Conservation (phyloP, 2,329 filamentous ascomycete genomes). For the Teratosphaeria gauchensis region DNA sequence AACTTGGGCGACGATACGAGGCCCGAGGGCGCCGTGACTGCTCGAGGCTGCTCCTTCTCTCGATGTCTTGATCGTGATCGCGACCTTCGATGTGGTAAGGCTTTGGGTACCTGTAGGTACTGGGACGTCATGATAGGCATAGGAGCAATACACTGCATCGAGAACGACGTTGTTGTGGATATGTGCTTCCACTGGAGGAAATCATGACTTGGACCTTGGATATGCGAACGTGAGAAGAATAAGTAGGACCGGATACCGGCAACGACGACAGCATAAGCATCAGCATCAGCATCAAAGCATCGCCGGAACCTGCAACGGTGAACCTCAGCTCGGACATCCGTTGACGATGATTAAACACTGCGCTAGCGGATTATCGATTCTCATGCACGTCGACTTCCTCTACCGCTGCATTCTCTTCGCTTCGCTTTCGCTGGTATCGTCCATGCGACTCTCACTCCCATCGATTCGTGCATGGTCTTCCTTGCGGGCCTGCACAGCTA, state of each 20-base stretch:
- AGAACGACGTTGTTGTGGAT: background rate
- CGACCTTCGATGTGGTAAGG: conserved; percentile 19
- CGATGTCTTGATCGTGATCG: conserved; percentile 24
- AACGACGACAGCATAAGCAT: background rate
- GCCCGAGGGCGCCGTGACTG: conserved; percentile 8
- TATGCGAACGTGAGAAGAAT: background rate
- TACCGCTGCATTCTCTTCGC: background rate
- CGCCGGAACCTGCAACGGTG: background rate
- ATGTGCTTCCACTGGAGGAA: background rate
- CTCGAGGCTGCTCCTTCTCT: conserved; percentile 10
- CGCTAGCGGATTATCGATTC: background rate
- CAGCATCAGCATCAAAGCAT: background rate
- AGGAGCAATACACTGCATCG: conserved; percentile 1
- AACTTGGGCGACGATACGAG: conserved; percentile 14
- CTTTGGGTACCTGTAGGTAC: conserved; percentile 29
- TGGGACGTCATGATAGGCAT: conserved; percentile 19
- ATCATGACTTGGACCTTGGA: background rate
- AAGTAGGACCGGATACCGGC: conserved; percentile 1
- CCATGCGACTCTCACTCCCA: background rate
- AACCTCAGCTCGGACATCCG: background rate
- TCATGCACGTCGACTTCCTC: background rate
- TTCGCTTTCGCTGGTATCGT: background rate
- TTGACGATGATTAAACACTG: background rate
- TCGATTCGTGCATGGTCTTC: background rate
- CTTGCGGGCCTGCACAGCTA: background rate